Conservation (phyloP, 2,329 filamentous ascomycete species). For the Falciphora oryzae region DNA sequence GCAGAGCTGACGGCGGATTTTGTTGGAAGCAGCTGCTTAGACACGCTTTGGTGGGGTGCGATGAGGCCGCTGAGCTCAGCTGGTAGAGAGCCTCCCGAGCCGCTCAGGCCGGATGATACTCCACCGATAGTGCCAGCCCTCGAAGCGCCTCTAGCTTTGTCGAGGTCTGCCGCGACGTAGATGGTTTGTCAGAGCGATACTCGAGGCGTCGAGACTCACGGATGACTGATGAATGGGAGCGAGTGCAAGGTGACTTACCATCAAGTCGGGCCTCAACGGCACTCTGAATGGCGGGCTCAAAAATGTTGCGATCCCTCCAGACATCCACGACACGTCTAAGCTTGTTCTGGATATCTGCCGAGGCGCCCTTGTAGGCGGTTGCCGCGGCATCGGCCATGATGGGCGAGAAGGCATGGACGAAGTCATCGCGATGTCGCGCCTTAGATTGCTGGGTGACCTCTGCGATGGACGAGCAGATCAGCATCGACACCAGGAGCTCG, state of each 20-base stretch:
- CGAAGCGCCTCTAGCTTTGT: constrained; percentile 50
- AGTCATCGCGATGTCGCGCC: constrained; percentile 86
- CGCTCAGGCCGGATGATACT: constrained; percentile 59
- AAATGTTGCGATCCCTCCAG: constrained; percentile 83
- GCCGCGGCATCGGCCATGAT: constrained; percentile 87
- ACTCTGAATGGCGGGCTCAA: constrained; percentile 72
- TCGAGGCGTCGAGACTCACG: not conserved
- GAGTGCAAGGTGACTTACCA: constrained; percentile 44
- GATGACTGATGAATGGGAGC: not conserved
- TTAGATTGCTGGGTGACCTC: constrained; percentile 97
- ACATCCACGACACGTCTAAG: constrained; percentile 87
- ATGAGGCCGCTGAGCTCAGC: constrained; percentile 73
- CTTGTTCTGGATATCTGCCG: constrained; percentile 81
- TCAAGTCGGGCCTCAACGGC: constrained; percentile 75
- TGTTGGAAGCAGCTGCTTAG: constrained; percentile 64
- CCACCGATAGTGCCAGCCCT: constrained; percentile 44
- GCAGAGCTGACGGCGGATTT: constrained; percentile 65
- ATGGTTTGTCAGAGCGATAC: not conserved
- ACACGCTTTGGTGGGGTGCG: constrained; percentile 64
- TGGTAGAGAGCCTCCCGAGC: constrained; percentile 52
- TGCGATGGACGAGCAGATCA: constrained; percentile 28
- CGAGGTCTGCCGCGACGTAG: constrained; percentile 47
- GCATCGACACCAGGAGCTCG: constrained; percentile 9
- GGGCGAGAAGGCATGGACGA: constrained; percentile 84
- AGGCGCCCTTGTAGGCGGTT: constrained; percentile 84